Conservation (phyloP, 495 filamentous ascomycete species). For the Talaromyces liani region DNA sequence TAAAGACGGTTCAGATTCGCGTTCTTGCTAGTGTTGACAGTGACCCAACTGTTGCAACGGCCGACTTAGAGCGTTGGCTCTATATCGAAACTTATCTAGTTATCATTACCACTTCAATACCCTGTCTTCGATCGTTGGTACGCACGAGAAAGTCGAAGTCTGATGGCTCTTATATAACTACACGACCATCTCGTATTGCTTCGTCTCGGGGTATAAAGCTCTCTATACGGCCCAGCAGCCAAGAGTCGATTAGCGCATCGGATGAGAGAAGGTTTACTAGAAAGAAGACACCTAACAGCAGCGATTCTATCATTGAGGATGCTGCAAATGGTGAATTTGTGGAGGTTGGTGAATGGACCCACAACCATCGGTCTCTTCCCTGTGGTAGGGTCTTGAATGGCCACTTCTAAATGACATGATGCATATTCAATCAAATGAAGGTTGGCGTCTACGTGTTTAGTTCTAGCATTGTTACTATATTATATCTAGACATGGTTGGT, state of each 20-base stretch:
- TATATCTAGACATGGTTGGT: background rate
- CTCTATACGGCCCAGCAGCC: background rate
- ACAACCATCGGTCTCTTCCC: background rate
- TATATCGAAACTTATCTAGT: slow-evolving; percentile 26
- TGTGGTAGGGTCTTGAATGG: background rate
- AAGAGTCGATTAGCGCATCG: background rate
- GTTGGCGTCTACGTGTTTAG: background rate
- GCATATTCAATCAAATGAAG: background rate
- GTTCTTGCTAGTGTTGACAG: slow-evolving; percentile 17
- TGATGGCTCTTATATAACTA: background rate
- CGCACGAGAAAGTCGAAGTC: background rate
- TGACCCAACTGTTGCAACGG: slow-evolving; percentile 21
- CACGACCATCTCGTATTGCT: background rate
- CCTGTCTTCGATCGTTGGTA: slow-evolving; percentile 19
- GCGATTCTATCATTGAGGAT: background rate
- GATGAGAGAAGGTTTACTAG: background rate
- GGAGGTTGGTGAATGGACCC: background rate
- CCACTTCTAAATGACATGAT: background rate
- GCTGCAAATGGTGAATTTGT: background rate
- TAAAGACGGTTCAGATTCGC: slow-evolving; percentile 22
- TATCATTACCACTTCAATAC: slow-evolving; percentile 26
- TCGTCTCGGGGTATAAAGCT: background rate
- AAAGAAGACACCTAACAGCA: background rate
- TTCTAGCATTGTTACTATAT: background rate
- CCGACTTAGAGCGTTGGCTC: slow-evolving; percentile 21